Base-by-base conservation (phyloP, 2,329 filamentous ascomycete species). In the Fusarium secorum region DNA sequence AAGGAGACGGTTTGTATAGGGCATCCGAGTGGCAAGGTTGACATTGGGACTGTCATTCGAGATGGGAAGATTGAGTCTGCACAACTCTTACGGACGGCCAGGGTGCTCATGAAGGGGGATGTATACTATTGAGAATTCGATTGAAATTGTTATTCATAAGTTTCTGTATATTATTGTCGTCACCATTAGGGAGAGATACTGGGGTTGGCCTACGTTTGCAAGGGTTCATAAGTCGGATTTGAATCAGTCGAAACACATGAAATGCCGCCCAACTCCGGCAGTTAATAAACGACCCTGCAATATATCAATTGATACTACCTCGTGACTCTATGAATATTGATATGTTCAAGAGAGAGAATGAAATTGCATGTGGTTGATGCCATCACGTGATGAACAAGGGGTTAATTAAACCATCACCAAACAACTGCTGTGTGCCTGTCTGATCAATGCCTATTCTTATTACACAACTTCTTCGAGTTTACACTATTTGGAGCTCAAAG, bases 91-190 rank as follows among this genome's bases (percentile, higher is more conserved):
- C 79, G 85, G 24, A 87, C 85, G 1, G 84, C 84, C 11, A 80
- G 84, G 54, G 76, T 86, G 8, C 48, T 87, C 68, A 87, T 87
- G 84, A 84, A 83, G 64, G 85, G 85, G 0, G 74, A 81, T 8
- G 82, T 86, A 5, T 85, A 81, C 49, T 87, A 84, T 64, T 83
- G 62, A 70, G 15, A 9, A 18, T 5, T 24, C 11, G 14, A 28
- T 52, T 41, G 14, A 14, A 24, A 8, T 9, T n/a, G 11, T 22
- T 35, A 20, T 17, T 41, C 15, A 30, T 15, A 22, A 30, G n/a
- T 20, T 35, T 22, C 9, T 41, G 18, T 38, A 26, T 26, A 52
- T 52, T 38, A n/a, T 38, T 26, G 48, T 24, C 28, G 11, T 24
- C 20, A 13, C n/a, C 11, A 24, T 22, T 17, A 22, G 8, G 26